These are phyloP conservation scores for Triticum turgidum DNA, from an alignment of 176 grass and related monocot genomes.

Conservation along the genomic window DNA sequence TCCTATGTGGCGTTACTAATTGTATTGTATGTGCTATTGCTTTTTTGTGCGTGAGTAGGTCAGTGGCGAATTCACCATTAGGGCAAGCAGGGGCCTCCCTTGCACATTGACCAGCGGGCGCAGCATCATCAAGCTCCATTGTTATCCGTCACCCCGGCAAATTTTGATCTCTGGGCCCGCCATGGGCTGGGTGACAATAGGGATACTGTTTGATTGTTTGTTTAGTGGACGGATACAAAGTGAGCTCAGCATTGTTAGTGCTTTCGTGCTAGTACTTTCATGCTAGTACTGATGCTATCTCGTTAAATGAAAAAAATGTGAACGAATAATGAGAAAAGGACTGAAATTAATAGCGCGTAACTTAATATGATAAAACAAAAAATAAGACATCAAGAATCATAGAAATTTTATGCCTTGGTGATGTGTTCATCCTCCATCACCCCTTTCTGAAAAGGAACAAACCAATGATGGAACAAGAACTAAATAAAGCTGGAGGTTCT, in stretches of 20 bases:
- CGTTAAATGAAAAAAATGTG: background rate
- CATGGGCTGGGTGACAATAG: too few relatives aligned
- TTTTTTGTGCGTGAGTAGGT: too few relatives aligned
- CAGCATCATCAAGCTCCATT: too few relatives aligned
- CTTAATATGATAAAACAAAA: background rate
- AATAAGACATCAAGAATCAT: background rate
- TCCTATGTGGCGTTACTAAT: too few relatives aligned
- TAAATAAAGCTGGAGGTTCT: conserved; percentile 18
- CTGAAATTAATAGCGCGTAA: background rate
- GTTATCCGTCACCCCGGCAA: too few relatives aligned
- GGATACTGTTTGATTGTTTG: too few relatives aligned
- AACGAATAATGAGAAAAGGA: background rate
- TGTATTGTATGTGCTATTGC: too few relatives aligned
- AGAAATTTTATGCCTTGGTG: background rate
- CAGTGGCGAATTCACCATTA: too few relatives aligned
- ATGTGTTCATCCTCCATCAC: background rate
- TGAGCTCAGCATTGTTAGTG: background rate
- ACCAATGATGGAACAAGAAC: background rate
- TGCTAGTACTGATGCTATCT: background rate
- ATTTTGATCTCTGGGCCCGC: too few relatives aligned
- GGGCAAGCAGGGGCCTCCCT: too few relatives aligned
- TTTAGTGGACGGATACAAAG: background rate
- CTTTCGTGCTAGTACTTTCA: background rate
- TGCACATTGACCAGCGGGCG: too few relatives aligned
- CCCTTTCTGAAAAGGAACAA: background rate